These are phyloP conservation scores for Xanthoconium purpureum DNA, from an alignment of 768 basidiomycete genomes.

Conservation along the genomic window DNA sequence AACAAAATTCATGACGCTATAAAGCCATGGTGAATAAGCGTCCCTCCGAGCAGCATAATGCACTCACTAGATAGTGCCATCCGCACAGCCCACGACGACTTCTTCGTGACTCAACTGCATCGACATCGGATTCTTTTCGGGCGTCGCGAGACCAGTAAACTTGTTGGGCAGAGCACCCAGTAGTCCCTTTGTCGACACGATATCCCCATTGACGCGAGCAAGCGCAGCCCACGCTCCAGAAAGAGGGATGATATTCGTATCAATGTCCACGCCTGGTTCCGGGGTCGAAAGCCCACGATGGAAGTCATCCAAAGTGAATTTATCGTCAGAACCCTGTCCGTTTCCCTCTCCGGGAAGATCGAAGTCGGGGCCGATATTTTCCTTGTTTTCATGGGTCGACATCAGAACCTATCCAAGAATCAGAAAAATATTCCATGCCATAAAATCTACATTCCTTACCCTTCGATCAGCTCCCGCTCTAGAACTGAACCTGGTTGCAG, in stretches of 20 bases:
- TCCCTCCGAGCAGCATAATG: background rate
- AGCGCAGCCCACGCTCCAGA: slow-evolving; percentile 75
- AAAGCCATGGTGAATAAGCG: slow-evolving; percentile 11
- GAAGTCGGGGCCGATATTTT: slow-evolving; percentile 16
- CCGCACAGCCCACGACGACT: slow-evolving; percentile 87
- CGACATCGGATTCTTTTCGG: slow-evolving; percentile 93
- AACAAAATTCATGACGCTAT: slow-evolving; percentile 60
- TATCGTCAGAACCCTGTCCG: background rate
- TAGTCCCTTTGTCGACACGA: slow-evolving; percentile 52
- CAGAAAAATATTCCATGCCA: background rate
- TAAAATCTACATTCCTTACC: slow-evolving; percentile 43
- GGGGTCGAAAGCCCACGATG: slow-evolving; percentile 14
- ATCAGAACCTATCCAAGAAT: slow-evolving; percentile 60
- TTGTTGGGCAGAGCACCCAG: slow-evolving; percentile 61
- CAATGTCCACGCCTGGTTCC: slow-evolving; percentile 52
- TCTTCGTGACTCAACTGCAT: slow-evolving; percentile 91
- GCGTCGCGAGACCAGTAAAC: slow-evolving; percentile 76
- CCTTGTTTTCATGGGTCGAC: slow-evolving; percentile 73
- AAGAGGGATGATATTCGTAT: slow-evolving; percentile 63
- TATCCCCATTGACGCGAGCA: slow-evolving; percentile 38
- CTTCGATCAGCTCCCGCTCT: slow-evolving; percentile 77
- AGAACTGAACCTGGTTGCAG: slow-evolving; percentile 84
- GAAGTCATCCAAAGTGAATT: slow-evolving; percentile 9
- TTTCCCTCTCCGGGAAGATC: slow-evolving; percentile 25
- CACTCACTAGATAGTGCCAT: slow-evolving; percentile 87